Percentiles rank a stretch among this genome's conserved stretches.
phyloP scores from a whole-genome alignment of 2,329 filamentous ascomycete genomes.

The Fusarium albidum region DNA sequence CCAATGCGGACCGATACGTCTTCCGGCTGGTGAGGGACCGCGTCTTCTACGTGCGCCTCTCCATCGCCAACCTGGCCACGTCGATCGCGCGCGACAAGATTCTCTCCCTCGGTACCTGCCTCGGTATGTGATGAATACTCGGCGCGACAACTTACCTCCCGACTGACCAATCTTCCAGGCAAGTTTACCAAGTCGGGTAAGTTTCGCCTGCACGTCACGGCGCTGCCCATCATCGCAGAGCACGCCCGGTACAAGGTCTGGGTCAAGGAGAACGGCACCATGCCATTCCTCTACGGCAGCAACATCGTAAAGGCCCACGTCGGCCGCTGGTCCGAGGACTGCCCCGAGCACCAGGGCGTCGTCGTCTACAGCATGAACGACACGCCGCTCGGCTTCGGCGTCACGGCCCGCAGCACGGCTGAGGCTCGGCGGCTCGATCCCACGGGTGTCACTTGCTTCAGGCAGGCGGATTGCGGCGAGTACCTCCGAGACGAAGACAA shows the following conservation, averaged over 20 bases:
- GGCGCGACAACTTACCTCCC: not conserved
- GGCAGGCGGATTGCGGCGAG: conserved; percentile 94
- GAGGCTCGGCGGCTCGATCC: conserved; percentile 88
- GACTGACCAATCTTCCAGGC: conserved; percentile 55
- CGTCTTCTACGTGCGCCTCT: conserved; percentile 92
- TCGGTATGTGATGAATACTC: conserved; percentile 56
- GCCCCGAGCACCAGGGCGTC: conserved; percentile 90
- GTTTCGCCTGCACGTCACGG: conserved; percentile 93
- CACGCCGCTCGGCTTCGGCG: conserved; percentile 90
- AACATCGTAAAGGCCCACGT: conserved; percentile 79
- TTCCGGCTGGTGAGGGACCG: conserved; percentile 84
- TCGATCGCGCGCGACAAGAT: conserved; percentile 83
- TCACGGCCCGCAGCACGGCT: conserved; percentile 86
- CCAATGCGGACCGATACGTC: conserved; percentile 79
- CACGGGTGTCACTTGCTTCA: conserved; percentile 87
- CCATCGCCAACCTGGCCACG: conserved; percentile 89
- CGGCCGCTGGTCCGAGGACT: conserved; percentile 88
- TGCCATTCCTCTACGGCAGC: conserved; percentile 96
- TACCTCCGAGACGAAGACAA: conserved; percentile 86
- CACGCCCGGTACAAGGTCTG: conserved; percentile 97
- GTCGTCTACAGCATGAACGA: conserved; percentile 93
- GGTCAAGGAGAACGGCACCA: conserved; percentile 95
- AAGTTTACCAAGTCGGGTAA: conserved; percentile 98
- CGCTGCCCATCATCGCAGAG: conserved; percentile 83
- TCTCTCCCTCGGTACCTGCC: conserved; percentile 86